Evolutionary conservation across 169 alveolate genomes (phyloP).

Genomic region (Plasmodium adleri): DNA sequence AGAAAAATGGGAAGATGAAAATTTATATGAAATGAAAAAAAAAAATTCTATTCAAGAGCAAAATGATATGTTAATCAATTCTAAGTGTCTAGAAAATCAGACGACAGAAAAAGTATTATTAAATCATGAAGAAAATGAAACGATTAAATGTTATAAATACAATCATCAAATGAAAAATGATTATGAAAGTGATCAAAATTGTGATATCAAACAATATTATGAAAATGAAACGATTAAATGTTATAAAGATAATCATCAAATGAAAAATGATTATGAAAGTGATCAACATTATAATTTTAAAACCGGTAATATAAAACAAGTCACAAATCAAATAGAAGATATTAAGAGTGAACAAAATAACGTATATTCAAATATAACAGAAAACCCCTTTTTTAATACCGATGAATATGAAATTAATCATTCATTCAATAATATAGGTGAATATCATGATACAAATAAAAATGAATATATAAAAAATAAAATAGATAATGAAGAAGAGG

Average conservation of each 20-base stretch:
- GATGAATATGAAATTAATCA: not conserved
- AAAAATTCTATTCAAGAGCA: not conserved
- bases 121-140: not conserved
- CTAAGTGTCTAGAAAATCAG: not conserved
- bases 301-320: not conserved
- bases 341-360: not conserved
- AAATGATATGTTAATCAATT: not conserved
- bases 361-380: not conserved
- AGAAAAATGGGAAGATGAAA: not conserved
- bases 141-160: not conserved
- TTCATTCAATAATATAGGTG: not conserved
- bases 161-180: not conserved
- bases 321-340: slow-evolving; percentile 2
- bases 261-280: not conserved
- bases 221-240: no score
- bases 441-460: not conserved
- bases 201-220: not conserved
- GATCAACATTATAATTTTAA: not conserved
- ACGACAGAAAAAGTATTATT: not conserved
- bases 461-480: not conserved
- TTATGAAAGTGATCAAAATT: not conserved
- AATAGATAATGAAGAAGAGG: not conserved
- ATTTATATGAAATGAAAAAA: not conserved
- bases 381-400: not conserved
- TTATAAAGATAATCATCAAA: not conserved